A percentile compares a stretch with the other conserved stretches of the same genome.
phyloP scores from a whole-genome alignment of 768 basidiomycete genomes.

The Lenzites betulinus region DNA sequence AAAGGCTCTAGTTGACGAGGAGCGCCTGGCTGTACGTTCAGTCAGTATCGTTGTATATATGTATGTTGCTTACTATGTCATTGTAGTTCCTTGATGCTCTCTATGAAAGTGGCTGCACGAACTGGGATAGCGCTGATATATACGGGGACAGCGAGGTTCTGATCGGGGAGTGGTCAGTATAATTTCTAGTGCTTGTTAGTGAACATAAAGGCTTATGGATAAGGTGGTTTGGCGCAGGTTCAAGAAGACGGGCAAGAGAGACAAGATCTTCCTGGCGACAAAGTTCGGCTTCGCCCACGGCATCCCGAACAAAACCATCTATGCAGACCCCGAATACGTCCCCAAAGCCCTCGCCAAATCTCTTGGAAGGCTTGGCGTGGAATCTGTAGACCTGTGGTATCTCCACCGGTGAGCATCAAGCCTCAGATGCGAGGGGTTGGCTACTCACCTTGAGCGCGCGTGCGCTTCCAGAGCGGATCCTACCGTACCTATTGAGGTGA shows the following conservation, averaged over 20 bases:
- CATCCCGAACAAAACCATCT: slow-evolving; percentile 28
- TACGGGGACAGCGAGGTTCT: slow-evolving; percentile 48
- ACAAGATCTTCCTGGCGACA: slow-evolving; percentile 61
- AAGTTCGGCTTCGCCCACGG: slow-evolving; percentile 47
- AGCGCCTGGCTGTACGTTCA: background rate
- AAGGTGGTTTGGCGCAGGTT: slow-evolving; percentile 41
- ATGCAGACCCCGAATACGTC: slow-evolving; percentile 46
- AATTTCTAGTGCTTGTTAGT: background rate
- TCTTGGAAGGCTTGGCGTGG: slow-evolving; percentile 38
- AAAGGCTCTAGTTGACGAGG: background rate
- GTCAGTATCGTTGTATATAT: no score
- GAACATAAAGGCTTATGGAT: slow-evolving; percentile 13
- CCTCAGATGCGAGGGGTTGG: background rate
- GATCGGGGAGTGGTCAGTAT: slow-evolving; percentile 44
- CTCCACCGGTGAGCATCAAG: slow-evolving; percentile 34
- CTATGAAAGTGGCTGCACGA: slow-evolving; percentile 42
- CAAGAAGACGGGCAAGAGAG: slow-evolving; percentile 50
- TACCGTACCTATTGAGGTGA: slow-evolving; percentile 28
- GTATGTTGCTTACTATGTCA: slow-evolving; percentile 23
- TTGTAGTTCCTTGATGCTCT: slow-evolving; percentile 46
- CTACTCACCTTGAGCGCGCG: background rate
- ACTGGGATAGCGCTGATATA: slow-evolving; percentile 50
- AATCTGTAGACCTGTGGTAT: slow-evolving; percentile 43
- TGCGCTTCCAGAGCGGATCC: slow-evolving; percentile 22
- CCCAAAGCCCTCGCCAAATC: slow-evolving; percentile 41